Base-by-base conservation (phyloP, 345 rosid species). In the Physaria fendleri region DNA sequence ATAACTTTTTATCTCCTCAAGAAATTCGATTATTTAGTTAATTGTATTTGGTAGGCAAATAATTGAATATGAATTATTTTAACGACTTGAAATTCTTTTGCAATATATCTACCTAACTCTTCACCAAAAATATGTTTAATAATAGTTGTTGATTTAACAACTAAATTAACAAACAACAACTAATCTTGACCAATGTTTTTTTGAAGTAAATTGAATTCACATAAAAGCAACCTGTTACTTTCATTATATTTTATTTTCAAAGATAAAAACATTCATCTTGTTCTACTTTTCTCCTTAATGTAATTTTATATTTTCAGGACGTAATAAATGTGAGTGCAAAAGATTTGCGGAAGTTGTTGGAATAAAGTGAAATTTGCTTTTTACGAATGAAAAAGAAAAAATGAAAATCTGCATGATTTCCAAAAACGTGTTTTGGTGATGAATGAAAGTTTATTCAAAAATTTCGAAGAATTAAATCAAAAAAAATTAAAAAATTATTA, bases 161-260 rank as follows among this genome's bases (percentile, higher is more conserved):
- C 71, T 51, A 64, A 57, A 57, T 38, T 57, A 57, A 57, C 51
- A 56, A 56, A 56, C 27, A 65, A 45, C 42, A 66, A 66, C 71
- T 40, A 29, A 58, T 32, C 9, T 58, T 66, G 65, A 66, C 71
- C 28, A 66, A 30, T 56, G 33, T 37, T 27, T 6, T 15, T 5
- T 33, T 23, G 2, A 6, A 13, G 45, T 6, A 14, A 32, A 30
- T 10, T 23, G 1, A n/a, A 44, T 17, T 17, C 44, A 42, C 35
- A 6, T 29, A 63, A 43, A 43, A 13, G 35, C 0, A 1, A 24
- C 18, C 12, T 4, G 49, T 28, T 62, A 9, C 21, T 30, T 50
- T 43, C 17, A 21, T 13, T 62, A n/a, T 13, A 51, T 29, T 12
- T 25, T 9, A 17, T 48, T 11, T 48, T 62, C 16, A 1, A 13